Percentiles rank a stretch among this genome's conserved stretches.
Conservation (phyloP, 768 basidiomycete genomes). For the Mycena floridula region DNA sequence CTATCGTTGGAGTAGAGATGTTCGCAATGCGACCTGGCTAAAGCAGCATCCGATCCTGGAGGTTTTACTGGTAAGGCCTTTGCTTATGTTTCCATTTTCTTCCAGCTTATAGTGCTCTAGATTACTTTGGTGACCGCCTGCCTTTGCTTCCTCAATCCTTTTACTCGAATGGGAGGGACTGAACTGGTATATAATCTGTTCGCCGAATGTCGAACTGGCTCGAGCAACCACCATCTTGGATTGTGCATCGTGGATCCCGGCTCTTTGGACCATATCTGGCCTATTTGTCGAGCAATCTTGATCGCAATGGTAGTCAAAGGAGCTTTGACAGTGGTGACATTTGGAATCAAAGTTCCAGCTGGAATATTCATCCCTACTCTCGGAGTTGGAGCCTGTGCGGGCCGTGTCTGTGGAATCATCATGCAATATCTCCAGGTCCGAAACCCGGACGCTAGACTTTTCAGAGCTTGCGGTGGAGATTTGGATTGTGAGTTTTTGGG, state of each 20-base stretch:
- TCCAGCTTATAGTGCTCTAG: constrained; percentile 27
- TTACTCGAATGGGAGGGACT: constrained; percentile 90
- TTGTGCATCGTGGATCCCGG: constrained; percentile 68
- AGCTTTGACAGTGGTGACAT: constrained; percentile 67
- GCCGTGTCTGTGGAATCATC: constrained; percentile 75
- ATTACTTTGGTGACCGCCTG: constrained; percentile 73
- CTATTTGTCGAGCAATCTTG: constrained; percentile 59
- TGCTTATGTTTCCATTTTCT: not conserved
- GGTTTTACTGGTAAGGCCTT: constrained; percentile 63
- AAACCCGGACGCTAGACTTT: constrained; percentile 55
- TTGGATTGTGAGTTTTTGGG: constrained; percentile 45
- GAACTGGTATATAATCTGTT: constrained; percentile 92
- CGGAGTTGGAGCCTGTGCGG: constrained; percentile 91
- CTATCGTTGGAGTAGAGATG: constrained; percentile 78
- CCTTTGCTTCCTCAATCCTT: constrained; percentile 83
- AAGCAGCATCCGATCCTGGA: constrained; percentile 75
- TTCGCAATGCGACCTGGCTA: constrained; percentile 80
- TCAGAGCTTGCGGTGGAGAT: constrained; percentile 58
- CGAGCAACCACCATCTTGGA: constrained; percentile 48
- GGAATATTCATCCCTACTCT: constrained; percentile 97
- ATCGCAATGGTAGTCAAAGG: constrained; percentile 62
- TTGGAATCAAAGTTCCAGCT: constrained; percentile 87
- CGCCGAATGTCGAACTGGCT: constrained; percentile 68
- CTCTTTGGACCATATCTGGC: constrained; percentile 47
- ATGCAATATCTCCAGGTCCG: constrained; percentile 72